Evolutionary conservation across 2,329 filamentous ascomycete genomes (phyloP), one percentile per base, ranked within the genome.

Genomic region (Stagonosporopsis rhizophila): DNA sequence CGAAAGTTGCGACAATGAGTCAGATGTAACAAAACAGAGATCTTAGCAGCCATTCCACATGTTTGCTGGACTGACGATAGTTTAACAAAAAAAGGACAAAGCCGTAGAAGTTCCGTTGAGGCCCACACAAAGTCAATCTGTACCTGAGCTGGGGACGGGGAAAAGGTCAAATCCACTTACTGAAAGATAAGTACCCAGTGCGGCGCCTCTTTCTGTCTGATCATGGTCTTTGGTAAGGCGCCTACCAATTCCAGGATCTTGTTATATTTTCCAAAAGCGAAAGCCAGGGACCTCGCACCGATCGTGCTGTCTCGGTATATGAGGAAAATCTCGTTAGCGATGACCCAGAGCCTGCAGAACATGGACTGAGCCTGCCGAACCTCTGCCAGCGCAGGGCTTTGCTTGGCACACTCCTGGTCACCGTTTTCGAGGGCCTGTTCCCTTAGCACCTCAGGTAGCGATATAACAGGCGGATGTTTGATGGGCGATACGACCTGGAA

Each of bases 181-280:
- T 58, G 58, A n/a, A 61, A 55, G 17, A 61, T 56, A 14, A 61
- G 48, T 1, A 51, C 58, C 45, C 52, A 51, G 15, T 61, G 52
- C 28, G 51, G 37, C 12, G 52, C 44, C 3, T 48, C 27, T n/a
- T 30, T 45, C 14, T 41, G 46, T 6, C 52, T 48, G 8, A 28
- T 15, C 58, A 61, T 56, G 6, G 37, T 38, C 11, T 38, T 17
- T 20, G 58, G 55, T 17, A 61, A 30, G 3, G 28, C 37, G 6
- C 44, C 44, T 8, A 44, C 32, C 22, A 61, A 28, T 2, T 37
- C 41, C 20, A 61, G 48, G 15, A 61, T 40, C 15, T 52, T 56
- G 22, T 27, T 42, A 35, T 58, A 61, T 20, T 61, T 61, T 8
- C 44, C 56, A 20, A 61, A 45, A 23, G 58, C 55, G 38, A 61